These are phyloP conservation scores for Amorphotheca resinae DNA, from an alignment of 495 filamentous ascomycete species.

Conservation along the genomic window DNA sequence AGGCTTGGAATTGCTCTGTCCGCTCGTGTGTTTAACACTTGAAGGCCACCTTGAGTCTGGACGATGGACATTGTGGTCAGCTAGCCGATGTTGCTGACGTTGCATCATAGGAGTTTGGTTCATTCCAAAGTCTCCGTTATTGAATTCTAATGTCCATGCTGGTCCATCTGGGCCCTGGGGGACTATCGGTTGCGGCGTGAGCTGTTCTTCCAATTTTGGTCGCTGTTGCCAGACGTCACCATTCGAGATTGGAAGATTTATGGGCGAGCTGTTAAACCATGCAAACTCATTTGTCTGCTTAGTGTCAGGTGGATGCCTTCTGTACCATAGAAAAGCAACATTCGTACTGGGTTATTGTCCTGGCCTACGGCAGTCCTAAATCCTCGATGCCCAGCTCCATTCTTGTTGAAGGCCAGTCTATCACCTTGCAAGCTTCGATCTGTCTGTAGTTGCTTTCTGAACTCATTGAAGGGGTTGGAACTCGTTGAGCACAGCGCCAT, in stretches of 20 bases:
- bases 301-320: slow-evolving; percentile 22
- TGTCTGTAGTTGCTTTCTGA: slow-evolving; percentile 86
- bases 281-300: slow-evolving; percentile 52
- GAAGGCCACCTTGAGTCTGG: too few species aligned
- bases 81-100: not conserved
- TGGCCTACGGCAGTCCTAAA: slow-evolving; percentile 32
- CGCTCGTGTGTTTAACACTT: too few species aligned
- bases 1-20: too few species aligned
- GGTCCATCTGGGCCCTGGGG: not conserved
- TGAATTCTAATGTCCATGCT: not conserved
- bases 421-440: slow-evolving; percentile 91
- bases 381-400: slow-evolving; percentile 44
- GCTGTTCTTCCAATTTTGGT: not conserved
- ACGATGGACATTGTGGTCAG: not conserved
- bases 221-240: not conserved
- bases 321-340: not conserved
- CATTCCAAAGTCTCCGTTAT: not conserved
- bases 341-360: not conserved
- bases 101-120: not conserved
- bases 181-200: not conserved
- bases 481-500: slow-evolving; percentile 86
- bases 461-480: slow-evolving; percentile 90
- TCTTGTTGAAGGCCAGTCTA: slow-evolving; percentile 60
- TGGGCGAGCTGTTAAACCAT: slow-evolving; percentile 1
- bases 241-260: slow-evolving; percentile 54